Evolutionary conservation across 176 grass and related monocot species (phyloP), one percentile per base, ranked within the genome.

Genomic region (Juncus inflexus): DNA sequence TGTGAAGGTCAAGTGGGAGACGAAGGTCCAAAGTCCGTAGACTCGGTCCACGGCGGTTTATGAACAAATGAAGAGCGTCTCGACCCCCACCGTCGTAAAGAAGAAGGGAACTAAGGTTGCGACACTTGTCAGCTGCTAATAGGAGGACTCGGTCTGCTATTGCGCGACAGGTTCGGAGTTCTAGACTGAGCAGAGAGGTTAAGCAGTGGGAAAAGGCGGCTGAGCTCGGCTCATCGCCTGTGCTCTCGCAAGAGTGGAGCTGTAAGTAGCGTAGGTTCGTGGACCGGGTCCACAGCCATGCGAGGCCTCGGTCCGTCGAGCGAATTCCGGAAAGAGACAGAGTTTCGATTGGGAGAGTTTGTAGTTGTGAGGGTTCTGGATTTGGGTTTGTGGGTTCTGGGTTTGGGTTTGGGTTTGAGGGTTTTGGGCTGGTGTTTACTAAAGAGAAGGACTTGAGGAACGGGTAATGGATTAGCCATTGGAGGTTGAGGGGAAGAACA

Each of bases 1-100:
- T 91, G 74, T 91, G 84, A 47, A 97, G 80, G 78, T 91, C 92
- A 0, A 97, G 85, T 10, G 92, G 87, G 11, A 97, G 87, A 60
- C 92, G 92, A 40, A 97, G 84, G 72, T 97, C 92, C 64, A 97
- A 78, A 38, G 77, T 89, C 35, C 67, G 87, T 43, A 97, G 67
- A 1, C 38, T 74, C 0, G 82, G 70, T 35, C 85, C 79, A 11
- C 85, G 92, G 49, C 75, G 92, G 35, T 86, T 72, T 76, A 97
- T 91, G 72, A 97, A 97, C 3, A 80, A 70, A 56, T 72, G 84
- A 12, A 97, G 92, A 1, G 92, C 92, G 4, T 86, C 87, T 3
- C 82, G 58, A 66, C 92, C 68, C 42, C 92, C 87, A 1, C 92
- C 87, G 12, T 97, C 92, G 36, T 97, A 97, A 6, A 97, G 79